Evolutionary conservation across 1,284 basidiomycete genomes (phyloP).

Genomic region (Schizopora paradoxa): DNA sequence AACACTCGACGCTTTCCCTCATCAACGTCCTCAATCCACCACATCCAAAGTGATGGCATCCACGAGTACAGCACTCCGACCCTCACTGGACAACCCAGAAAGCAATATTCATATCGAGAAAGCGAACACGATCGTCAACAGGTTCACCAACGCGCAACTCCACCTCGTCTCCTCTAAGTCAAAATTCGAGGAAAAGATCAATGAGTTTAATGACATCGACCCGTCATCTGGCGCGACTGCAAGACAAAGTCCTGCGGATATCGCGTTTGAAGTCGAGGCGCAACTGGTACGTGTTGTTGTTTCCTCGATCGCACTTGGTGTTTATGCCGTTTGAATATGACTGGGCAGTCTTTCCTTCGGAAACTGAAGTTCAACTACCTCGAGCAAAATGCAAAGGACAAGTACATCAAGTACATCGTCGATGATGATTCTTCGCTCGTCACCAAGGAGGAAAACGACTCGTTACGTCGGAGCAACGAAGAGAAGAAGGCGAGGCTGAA

Average conservation of each 20-base stretch:
- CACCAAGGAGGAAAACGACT: slow-evolving; percentile 68
- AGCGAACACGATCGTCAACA: slow-evolving; percentile 22
- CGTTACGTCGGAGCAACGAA: slow-evolving; percentile 53
- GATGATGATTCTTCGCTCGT: slow-evolving; percentile 75
- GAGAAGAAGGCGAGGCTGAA: slow-evolving; percentile 67
- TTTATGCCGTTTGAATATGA: neutral
- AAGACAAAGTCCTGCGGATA: slow-evolving; percentile 39
- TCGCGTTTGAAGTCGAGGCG: slow-evolving; percentile 41
- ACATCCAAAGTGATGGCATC: too few species aligned
- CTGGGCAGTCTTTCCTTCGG: slow-evolving; percentile 62
- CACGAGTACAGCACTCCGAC: neutral
- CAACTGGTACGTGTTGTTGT: slow-evolving; percentile 37
- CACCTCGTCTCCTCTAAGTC: slow-evolving; percentile 23
- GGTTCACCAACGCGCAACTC: slow-evolving; percentile 21
- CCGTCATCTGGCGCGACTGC: slow-evolving; percentile 19
- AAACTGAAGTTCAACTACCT: slow-evolving; percentile 83
- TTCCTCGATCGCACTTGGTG: neutral
- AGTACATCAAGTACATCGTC: slow-evolving; percentile 79
- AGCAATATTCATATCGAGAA: slow-evolving; percentile 18
- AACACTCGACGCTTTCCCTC: too few species aligned
- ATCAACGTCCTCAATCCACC: too few species aligned
- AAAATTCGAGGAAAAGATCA: slow-evolving; percentile 22
- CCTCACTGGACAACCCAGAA: slow-evolving; percentile 11
- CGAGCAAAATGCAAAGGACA: slow-evolving; percentile 82
- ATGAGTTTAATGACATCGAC: slow-evolving; percentile 14